These are phyloP conservation scores for Wickerhamomyces chambardii DNA, from an alignment of 805 yeast species.

Conservation along the genomic window DNA sequence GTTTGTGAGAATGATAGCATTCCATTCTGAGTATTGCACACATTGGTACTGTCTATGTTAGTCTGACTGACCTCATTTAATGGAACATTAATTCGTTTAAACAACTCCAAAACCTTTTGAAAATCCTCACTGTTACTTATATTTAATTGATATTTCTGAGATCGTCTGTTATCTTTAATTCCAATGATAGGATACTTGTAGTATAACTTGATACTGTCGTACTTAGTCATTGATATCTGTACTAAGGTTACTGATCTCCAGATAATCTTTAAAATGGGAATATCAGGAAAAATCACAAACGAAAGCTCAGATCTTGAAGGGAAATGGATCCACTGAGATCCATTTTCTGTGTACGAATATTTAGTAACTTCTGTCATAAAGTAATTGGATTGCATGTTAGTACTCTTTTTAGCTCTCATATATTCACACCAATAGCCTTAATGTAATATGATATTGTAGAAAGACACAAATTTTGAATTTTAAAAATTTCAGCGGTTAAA, in stretches of 20 bases:
- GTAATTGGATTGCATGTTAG: no score
- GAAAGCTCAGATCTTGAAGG: not conserved
- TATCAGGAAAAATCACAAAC: not conserved
- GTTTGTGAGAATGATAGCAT: no score
- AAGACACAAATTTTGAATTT: no score
- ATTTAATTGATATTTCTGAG: not conserved
- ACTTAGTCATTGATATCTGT: no score
- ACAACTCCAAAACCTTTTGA: no score
- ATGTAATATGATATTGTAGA: no score
- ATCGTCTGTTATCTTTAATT: not conserved
- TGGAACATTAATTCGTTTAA: constrained; percentile 4
- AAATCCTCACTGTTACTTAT: not conserved
- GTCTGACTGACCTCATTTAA: not conserved
- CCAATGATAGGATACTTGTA: not conserved
- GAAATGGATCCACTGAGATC: not conserved
- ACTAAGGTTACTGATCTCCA: not conserved
- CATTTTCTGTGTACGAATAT: not conserved
- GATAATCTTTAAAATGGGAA: not conserved
- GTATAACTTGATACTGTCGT: not conserved
- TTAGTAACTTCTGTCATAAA: not conserved
- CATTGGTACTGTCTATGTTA: no score
- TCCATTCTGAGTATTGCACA: no score
- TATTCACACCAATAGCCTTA: no score
- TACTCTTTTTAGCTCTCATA: no score
- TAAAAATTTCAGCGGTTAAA: no score